A percentile compares a stretch with the other conserved stretches of the same genome.
Conservation (phyloP, 441 rosid species). For the Pelargonium australe region DNA sequence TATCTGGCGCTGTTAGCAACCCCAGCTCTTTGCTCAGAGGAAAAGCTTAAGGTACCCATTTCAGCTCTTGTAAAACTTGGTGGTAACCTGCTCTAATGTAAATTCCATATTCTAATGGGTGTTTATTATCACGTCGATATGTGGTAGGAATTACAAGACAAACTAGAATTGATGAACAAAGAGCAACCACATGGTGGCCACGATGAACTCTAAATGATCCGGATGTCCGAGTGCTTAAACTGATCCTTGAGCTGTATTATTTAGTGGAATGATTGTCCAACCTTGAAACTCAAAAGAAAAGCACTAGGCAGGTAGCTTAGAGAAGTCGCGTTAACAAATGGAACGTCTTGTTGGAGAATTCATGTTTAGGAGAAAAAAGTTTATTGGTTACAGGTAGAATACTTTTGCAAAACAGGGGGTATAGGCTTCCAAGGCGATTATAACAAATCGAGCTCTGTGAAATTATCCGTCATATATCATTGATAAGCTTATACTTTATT, state of each 20-base stretch:
- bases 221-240: background rate
- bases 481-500: background rate
- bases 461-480: background rate
- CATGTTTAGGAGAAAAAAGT: background rate
- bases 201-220: conserved; percentile 56
- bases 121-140: background rate
- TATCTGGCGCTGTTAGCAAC: conserved; percentile 67
- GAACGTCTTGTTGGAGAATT: no score
- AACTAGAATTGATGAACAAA: conserved; percentile 59
- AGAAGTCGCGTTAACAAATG: background rate
- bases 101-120: conserved; percentile 1
- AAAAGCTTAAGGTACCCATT: conserved; percentile 56
- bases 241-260: background rate
- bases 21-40: conserved; percentile 73
- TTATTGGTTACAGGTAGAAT: background rate
- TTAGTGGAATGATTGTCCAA: no score
- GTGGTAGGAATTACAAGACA: conserved; percentile 60
- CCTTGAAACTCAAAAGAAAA: no score
- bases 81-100: background rate
- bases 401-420: background rate
- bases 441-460: conserved; percentile 1
- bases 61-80: background rate
- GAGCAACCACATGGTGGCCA: conserved; percentile 42
- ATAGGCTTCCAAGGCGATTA: background rate
- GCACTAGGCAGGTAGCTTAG: background rate